These are phyloP conservation scores for Fusarium pseudonygamai DNA, from an alignment of 2,329 filamentous ascomycete species.

Conservation along the genomic window DNA sequence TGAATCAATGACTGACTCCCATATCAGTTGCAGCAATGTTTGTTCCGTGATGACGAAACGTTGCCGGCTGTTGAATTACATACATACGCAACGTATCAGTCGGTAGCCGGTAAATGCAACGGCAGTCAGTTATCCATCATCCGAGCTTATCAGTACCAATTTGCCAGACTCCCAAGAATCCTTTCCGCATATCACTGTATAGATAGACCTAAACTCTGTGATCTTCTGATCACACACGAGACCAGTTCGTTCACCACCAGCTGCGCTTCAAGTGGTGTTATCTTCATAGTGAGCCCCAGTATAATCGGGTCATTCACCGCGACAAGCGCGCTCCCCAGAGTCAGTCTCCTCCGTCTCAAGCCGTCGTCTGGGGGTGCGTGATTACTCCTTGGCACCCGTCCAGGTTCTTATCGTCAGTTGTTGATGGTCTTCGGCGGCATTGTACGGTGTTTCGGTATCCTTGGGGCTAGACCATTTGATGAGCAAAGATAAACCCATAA, in stretches of 20 bases:
- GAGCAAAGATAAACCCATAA: constrained; percentile 22
- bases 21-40: not conserved
- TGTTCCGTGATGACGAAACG: not conserved
- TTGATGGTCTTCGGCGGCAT: constrained; percentile 2
- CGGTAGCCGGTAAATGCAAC: not conserved
- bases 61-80: not conserved
- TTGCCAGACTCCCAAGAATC: constrained; percentile 12
- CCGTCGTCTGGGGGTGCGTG: constrained; percentile 25
- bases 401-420: constrained; percentile 34
- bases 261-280: constrained; percentile 17
- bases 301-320: constrained; percentile 38
- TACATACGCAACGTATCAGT: not conserved
- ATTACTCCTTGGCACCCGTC: constrained; percentile 18
- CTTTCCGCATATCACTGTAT: not conserved
- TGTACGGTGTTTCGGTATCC: constrained; percentile 11
- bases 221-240: constrained; percentile 24
- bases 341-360: constrained; percentile 24
- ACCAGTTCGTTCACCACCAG: constrained; percentile 7
- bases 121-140: not conserved
- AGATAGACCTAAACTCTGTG: not conserved
- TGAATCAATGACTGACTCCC: not conserved
- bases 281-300: constrained; percentile 26
- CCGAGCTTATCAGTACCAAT: not conserved
- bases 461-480: constrained; percentile 33
- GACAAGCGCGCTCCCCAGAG: constrained; percentile 44